Base-by-base conservation (phyloP, 352 stramenopile species). In the Phytopythium aichiense region DNA sequence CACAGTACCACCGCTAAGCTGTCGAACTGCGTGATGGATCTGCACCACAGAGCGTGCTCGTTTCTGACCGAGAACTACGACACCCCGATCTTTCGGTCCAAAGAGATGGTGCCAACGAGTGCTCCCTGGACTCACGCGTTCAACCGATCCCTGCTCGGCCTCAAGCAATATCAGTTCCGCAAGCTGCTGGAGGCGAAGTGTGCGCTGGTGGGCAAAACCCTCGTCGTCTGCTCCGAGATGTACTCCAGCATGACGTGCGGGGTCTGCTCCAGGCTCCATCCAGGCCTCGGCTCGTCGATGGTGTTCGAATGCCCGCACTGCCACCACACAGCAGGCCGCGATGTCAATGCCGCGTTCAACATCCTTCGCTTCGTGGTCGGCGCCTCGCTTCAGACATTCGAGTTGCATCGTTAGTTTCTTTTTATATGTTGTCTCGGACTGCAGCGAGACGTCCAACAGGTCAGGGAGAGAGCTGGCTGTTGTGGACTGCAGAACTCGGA, bases 41-140 rank as follows among this genome's bases (percentile, higher is more conserved):
- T n/a, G n/a, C n/a, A n/a, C n/a, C n/a, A n/a, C n/a, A n/a, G n/a
- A n/a, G n/a, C n/a, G n/a, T n/a, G n/a, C n/a, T n/a, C n/a, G n/a
- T 54, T 31, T 15, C 48, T 54, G 48, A 54, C 25, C 1, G 12
- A 35, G 13, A 54, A 28, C 18, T 58, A 68, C 37, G 23, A 7
- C 28, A n/a, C 13, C 13, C 48, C 23, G 12, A 31, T 31, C 8
- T 35, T 53, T 23, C 23, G 7, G 48, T n/a, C 48, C 6, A 30
- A 33, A 25, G 12, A 31, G 11, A 37, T 54, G 23, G 0, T 54
- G 4, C 18, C 12, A 12, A 0, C 3, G 7, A 23, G 23, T 5
- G 9, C 5, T 13, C 20, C 5, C 12, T 0, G 6, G 12, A 54
- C 20, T 7, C 48, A 54, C 25, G 22, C 9, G 5, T 38, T 54